A percentile compares a stretch with the other conserved stretches of the same genome.
phyloP scores from a whole-genome alignment of 2,329 filamentous ascomycete species.

The Ploettnerulaceae sp. region DNA sequence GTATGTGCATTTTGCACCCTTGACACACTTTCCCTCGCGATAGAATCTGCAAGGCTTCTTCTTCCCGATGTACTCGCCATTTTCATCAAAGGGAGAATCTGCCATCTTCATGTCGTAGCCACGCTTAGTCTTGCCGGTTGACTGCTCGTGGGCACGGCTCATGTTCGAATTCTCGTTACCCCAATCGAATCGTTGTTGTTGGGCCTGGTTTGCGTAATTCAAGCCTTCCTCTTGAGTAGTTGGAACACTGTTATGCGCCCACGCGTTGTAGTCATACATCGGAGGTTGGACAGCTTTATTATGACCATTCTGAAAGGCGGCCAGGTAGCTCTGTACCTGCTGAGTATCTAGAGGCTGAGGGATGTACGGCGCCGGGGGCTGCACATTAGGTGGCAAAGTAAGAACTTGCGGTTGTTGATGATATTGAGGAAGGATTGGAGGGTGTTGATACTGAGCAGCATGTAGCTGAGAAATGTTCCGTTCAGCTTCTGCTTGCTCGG shows the following conservation, averaged over 20 bases:
- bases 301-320: slow-evolving; percentile 23
- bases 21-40: slow-evolving; percentile 65
- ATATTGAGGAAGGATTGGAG: slow-evolving; percentile 27
- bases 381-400: slow-evolving; percentile 17
- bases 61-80: slow-evolving; percentile 45
- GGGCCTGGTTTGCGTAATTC: slow-evolving; percentile 14
- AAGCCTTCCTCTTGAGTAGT: slow-evolving; percentile 18
- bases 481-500: slow-evolving; percentile 34
- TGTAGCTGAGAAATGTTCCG: slow-evolving; percentile 31
- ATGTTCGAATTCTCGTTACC: slow-evolving; percentile 18
- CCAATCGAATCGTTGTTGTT: slow-evolving; percentile 23
- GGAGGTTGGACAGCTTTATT: slow-evolving; percentile 8
- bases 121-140: slow-evolving; percentile 12
- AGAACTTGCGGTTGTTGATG: slow-evolving; percentile 17
- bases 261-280: slow-evolving; percentile 24
- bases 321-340: slow-evolving; percentile 28
- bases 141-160: slow-evolving; percentile 1
- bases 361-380: slow-evolving; percentile 4
- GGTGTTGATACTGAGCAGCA: slow-evolving; percentile 23
- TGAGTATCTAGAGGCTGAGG: slow-evolving; percentile 20
- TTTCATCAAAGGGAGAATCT: slow-evolving; percentile 26
- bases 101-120: slow-evolving; percentile 15
- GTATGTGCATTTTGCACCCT: slow-evolving; percentile 71
- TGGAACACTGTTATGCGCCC: slow-evolving; percentile 10
- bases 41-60: slow-evolving; percentile 68